phyloP scores from a whole-genome alignment of 805 yeast genomes.

The Candida yuanshanica region DNA sequence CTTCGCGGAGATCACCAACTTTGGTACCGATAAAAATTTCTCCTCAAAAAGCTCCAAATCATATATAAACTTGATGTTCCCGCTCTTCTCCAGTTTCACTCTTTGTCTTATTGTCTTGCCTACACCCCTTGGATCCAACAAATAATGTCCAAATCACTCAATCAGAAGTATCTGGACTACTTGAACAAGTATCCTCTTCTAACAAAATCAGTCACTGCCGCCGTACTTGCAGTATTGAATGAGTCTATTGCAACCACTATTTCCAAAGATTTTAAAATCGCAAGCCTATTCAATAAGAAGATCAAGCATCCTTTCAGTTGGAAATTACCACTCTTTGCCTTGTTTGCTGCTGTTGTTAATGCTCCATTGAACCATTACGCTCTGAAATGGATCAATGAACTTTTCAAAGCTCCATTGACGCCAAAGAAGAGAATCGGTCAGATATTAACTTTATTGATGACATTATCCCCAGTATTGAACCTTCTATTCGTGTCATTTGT shows the following conservation, averaged over 20 bases:
- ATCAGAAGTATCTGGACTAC: slow-evolving; percentile 29
- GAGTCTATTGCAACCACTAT: slow-evolving; percentile 50
- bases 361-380: slow-evolving; percentile 57
- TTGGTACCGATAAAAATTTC: neutral
- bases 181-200: slow-evolving; percentile 46
- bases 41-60: neutral
- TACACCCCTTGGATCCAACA: neutral
- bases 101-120: neutral
- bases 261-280: slow-evolving; percentile 38
- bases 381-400: slow-evolving; percentile 39
- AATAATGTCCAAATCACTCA: slow-evolving; percentile 13
- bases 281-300: slow-evolving; percentile 13
- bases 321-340: slow-evolving; percentile 47
- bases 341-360: slow-evolving; percentile 48
- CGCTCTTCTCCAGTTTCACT: neutral
- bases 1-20: neutral
- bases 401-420: slow-evolving; percentile 39
- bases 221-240: slow-evolving; percentile 47
- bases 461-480: slow-evolving; percentile 50
- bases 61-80: neutral
- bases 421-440: slow-evolving; percentile 39
- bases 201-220: slow-evolving; percentile 56
- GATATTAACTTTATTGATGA: slow-evolving; percentile 43
- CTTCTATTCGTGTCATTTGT: slow-evolving; percentile 47
- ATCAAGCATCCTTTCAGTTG: slow-evolving; percentile 22